phyloP scores from a whole-genome alignment of 169 alveolate species.

The Eimeria praecox region DNA sequence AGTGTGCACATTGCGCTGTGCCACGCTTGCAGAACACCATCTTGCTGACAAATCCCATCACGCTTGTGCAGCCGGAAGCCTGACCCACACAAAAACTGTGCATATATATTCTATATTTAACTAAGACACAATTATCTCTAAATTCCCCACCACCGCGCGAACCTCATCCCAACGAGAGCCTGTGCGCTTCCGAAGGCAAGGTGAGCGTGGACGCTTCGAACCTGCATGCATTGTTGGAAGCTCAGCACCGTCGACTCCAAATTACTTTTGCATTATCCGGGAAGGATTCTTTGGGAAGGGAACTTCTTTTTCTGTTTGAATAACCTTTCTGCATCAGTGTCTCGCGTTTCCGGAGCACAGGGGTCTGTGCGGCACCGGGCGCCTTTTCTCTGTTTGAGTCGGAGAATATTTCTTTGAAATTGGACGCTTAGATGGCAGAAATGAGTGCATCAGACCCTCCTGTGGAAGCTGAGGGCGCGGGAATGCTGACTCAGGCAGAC shows the following conservation, averaged over 20 bases:
- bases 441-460: not conserved
- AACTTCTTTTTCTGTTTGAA: too few species aligned
- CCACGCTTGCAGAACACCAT: not conserved
- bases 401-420: not conserved
- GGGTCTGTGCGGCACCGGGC: not conserved
- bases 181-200: not conserved
- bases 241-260: not conserved
- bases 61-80: not conserved
- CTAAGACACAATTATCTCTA: not conserved
- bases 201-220: not conserved
- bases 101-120: too few species aligned
- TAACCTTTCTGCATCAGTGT: not conserved
- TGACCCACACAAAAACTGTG: not conserved
- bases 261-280: not conserved
- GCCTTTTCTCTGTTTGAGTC: not conserved
- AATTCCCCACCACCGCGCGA: not conserved
- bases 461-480: not conserved
- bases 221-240: not conserved
- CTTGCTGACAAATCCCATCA: not conserved
- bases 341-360: not conserved
- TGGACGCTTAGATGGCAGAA: not conserved
- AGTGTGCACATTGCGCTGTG: not conserved
- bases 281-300: not conserved
- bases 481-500: not conserved
- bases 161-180: not conserved